phyloP scores from a whole-genome alignment of 164 flowering plant genomes.

The Magnolia officinalis region DNA sequence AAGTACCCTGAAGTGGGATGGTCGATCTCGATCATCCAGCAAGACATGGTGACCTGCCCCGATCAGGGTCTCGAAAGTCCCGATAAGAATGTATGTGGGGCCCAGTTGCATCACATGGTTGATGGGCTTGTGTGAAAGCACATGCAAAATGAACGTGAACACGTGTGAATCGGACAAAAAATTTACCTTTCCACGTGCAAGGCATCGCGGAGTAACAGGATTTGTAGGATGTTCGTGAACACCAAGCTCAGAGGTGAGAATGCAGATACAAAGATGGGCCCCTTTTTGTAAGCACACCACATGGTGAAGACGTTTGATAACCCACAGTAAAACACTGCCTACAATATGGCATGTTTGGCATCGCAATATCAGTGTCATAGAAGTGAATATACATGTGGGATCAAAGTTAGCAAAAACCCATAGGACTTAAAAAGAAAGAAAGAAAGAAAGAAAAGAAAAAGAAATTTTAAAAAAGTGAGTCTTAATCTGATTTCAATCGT shows the following conservation, averaged over 20 bases:
- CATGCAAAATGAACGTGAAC: no score
- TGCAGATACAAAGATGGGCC: background rate
- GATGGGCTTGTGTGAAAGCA: no score
- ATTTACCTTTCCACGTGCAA: background rate
- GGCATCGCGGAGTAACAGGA: background rate
- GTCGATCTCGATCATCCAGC: no score
- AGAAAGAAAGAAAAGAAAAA: background rate
- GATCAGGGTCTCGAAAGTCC: no score
- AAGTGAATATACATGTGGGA: no score
- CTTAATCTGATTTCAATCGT: background rate
- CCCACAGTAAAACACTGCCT: background rate
- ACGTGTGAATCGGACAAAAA: no score
- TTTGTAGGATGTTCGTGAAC: background rate
- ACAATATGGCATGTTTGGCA: background rate
- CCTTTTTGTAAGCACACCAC: background rate
- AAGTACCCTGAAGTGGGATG: no score
- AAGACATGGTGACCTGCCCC: no score
- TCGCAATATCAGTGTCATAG: no score
- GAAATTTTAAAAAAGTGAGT: no score
- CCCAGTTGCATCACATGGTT: no score
- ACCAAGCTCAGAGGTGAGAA: background rate
- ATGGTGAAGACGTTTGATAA: background rate
- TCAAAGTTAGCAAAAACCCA: background rate
- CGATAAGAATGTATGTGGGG: no score
- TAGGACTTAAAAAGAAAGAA: background rate